These are phyloP conservation scores for Emericellopsis terricola DNA, from an alignment of 495 filamentous ascomycete genomes.

Conservation along the genomic window DNA sequence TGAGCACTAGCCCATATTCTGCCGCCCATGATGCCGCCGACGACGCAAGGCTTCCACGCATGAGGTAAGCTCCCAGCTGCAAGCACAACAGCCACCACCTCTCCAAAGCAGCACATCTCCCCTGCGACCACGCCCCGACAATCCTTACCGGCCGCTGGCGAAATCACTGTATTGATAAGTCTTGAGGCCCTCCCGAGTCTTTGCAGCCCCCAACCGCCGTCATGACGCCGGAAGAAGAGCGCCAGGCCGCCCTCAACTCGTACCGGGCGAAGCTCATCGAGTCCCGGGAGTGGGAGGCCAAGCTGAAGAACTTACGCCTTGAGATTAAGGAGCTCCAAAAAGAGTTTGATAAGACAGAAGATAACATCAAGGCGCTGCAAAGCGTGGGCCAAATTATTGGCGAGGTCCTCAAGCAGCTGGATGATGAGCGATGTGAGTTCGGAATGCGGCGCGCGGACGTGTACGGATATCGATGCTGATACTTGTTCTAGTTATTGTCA, in stretches of 20 bases:
- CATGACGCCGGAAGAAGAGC: constrained; percentile 40
- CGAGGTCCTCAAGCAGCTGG: constrained; percentile 95
- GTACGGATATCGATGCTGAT: constrained; percentile 46
- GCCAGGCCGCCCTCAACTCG: constrained; percentile 65
- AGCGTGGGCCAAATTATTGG: constrained; percentile 99
- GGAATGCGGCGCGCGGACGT: constrained; percentile 93
- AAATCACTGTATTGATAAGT: too few species aligned
- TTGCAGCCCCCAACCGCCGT: neutral
- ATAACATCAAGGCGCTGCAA: constrained; percentile 98
- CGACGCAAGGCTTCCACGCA: constrained; percentile 1
- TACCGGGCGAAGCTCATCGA: constrained; percentile 91
- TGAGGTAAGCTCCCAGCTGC: constrained; percentile 3
- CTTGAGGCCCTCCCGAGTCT: too few species aligned
- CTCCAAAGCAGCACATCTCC: too few species aligned
- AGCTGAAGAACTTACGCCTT: constrained; percentile 75
- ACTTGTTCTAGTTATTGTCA: constrained; percentile 38
- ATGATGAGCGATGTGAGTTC: constrained; percentile 99
- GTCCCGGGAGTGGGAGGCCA: constrained; percentile 95
- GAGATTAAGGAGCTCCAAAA: constrained; percentile 91
- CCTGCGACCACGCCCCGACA: too few species aligned
- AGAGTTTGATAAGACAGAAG: constrained; percentile 91
- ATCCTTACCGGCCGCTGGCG: too few species aligned
- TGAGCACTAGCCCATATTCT: constrained; percentile 1
- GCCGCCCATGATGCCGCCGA: too few species aligned
- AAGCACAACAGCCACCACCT: neutral